Evolutionary conservation across 1,139 yeast genomes (phyloP), one percentile per base, ranked within the genome.

Genomic region (Kluyveromyces marxianus): DNA sequence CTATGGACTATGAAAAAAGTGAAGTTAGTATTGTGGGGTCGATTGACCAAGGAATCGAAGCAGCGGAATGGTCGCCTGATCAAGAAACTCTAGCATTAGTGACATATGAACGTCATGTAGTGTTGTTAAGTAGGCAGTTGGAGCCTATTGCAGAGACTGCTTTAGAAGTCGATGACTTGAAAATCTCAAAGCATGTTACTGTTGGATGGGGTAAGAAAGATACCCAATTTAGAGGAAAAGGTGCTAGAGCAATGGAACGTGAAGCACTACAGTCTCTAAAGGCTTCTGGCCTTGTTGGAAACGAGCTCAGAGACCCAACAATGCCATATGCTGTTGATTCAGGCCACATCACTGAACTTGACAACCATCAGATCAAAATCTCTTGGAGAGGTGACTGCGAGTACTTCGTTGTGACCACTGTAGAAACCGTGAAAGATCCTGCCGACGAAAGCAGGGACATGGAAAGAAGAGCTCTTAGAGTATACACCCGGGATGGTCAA

Each of bases 181-280:
- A 78, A 36, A 75, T 79, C 46, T 81, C 90, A 3, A 83, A 83
- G 56, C 96, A 92, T 59, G 97, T 94, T 32, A 83, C 95, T 25
- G 97, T 92, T 35, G 99, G 99, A 24, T 94, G 99, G 99, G 99
- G 99, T 59, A 86, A 85, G 55, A 82, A 84, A 53, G 98, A 92
- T 65, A 94, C 99, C 0, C 99, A 94, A 66, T 94, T 94, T 65
- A 83, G 86, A 65, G 99, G 99, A 43, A 82, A 78, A 57, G 98
- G 98, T 49, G 92, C 88, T 37, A 81, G 82, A 57, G 90, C 87
- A n/a, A 59, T 76, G 51, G 92, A 84, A 64, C 74, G 90, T 65
- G 84, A 79, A 32, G 66, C 68, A 6, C 27, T 66, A 28, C 66
- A 63, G 25, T 58, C 70, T 47, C 70, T 83, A 54, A 77, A 75